Evolutionary conservation across 2,329 filamentous ascomycete species (phyloP), one percentile per base, ranked within the genome.

Genomic region (Madurella fahalii): DNA sequence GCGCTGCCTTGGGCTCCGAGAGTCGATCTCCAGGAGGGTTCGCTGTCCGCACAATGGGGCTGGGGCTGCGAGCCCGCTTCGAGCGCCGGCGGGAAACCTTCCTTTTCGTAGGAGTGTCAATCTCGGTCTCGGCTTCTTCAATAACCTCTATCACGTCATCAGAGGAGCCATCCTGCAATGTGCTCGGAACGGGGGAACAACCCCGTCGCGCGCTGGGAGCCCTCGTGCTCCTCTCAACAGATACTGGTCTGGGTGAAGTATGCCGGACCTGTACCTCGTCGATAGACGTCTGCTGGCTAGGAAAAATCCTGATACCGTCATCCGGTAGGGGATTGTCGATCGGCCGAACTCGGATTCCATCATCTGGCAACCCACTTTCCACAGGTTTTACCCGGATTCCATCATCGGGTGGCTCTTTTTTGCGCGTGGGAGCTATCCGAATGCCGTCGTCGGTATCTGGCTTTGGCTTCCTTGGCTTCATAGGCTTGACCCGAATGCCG

Each of bases 331-430:
- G 37, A 4, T 40, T 53, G 17, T 56, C 53, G 7, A 64, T 34
- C 1, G 78, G 74, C 9, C 62, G 72, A 17, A 80, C 71, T 17
- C 77, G 71, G 40, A 67, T 64, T 5, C 61, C 58, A 53, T 72
- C 61, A 42, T 68, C 61, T 11, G 61, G 43, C 9, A 45, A 1
- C 2, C 17, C 50, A 16, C 45, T 53, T 2, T 58, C 55, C 2
- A 56, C 44, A 17, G 58, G 50, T n/a, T 45, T 49, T 18, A 60
- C 55, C 2, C 58, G 55, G 34, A 60, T 60, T 15, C 58, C 58
- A 52, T 73, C 61, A 44, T 68, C 61, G 1, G 58, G 53, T 18
- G 63, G 57, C 50, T 60, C 60, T 44, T 61, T 63, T 50, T 59
- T 64, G 11, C 49, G 46, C 15, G 63, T 61, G 4, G 68, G 63